phyloP scores from a whole-genome alignment of 2,329 filamentous ascomycete genomes.

The Fusarium euwallaceae region DNA sequence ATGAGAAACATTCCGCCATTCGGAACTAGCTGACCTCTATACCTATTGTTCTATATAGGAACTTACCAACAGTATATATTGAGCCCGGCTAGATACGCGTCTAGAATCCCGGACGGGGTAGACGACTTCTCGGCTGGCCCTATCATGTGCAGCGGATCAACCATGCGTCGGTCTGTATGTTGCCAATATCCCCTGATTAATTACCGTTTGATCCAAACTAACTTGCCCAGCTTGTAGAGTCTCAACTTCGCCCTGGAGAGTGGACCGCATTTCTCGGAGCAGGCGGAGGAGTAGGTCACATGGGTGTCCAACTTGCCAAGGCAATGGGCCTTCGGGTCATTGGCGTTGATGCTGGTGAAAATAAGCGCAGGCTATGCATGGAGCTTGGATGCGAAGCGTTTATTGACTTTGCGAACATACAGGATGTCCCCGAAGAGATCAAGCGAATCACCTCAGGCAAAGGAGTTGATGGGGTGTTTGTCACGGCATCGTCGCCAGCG shows the following conservation, averaged over 20 bases:
- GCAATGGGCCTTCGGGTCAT: neutral
- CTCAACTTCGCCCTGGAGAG: neutral
- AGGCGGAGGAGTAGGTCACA: neutral
- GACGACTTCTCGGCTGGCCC: neutral
- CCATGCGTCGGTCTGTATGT: neutral
- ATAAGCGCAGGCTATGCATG: neutral
- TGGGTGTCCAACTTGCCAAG: neutral
- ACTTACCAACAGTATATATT: neutral
- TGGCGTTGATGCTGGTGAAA: neutral
- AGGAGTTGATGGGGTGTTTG: neutral
- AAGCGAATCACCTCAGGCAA: neutral
- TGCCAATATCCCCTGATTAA: neutral
- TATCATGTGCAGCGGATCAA: neutral
- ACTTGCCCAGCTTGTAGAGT: neutral
- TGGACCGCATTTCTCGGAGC: neutral
- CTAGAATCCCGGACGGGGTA: neutral
- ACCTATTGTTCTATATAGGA: neutral
- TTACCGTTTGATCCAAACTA: neutral
- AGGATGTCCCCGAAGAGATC: neutral
- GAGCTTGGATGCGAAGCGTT: neutral
- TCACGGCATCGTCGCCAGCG: neutral
- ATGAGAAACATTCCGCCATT: neutral
- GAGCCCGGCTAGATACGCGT: neutral
- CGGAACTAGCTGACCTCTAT: neutral
- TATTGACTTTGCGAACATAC: neutral